Conservation (phyloP, 305 asterid species). For the Fraxinus greggii region DNA sequence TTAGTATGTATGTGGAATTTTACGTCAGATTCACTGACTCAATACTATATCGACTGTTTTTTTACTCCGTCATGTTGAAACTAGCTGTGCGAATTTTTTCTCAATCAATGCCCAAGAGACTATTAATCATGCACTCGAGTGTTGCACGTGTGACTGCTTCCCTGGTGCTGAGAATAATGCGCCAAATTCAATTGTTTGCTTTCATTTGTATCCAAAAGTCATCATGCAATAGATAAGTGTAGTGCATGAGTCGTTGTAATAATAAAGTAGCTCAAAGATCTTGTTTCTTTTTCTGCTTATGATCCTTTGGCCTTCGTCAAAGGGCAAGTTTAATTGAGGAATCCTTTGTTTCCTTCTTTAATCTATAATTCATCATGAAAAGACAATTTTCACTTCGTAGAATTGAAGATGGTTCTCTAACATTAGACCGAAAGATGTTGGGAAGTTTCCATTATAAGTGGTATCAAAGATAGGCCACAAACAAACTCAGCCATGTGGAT, state of each 20-base stretch:
- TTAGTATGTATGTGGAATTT: background rate
- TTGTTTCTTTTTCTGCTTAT: background rate
- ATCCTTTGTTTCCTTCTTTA: background rate
- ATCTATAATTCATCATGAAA: background rate
- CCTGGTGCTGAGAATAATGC: background rate
- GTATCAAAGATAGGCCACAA: background rate
- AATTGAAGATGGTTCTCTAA: background rate
- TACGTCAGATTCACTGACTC: background rate
- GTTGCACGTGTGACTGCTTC: background rate
- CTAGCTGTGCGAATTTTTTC: background rate
- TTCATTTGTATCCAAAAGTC: background rate
- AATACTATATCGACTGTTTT: background rate
- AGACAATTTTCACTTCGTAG: background rate
- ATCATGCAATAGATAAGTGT: background rate
- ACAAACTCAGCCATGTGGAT: background rate
- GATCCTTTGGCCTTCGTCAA: background rate
- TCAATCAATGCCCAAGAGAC: background rate
- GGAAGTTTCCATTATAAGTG: background rate
- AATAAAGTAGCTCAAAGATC: background rate
- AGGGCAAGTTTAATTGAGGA: background rate
- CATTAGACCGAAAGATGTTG: background rate
- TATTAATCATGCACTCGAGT: background rate
- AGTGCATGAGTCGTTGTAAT: background rate
- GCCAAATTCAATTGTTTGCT: background rate
- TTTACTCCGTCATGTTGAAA: background rate